These are phyloP conservation scores for Rosa rugosa DNA, from an alignment of 306 rosid genomes.

Conservation along the genomic window DNA sequence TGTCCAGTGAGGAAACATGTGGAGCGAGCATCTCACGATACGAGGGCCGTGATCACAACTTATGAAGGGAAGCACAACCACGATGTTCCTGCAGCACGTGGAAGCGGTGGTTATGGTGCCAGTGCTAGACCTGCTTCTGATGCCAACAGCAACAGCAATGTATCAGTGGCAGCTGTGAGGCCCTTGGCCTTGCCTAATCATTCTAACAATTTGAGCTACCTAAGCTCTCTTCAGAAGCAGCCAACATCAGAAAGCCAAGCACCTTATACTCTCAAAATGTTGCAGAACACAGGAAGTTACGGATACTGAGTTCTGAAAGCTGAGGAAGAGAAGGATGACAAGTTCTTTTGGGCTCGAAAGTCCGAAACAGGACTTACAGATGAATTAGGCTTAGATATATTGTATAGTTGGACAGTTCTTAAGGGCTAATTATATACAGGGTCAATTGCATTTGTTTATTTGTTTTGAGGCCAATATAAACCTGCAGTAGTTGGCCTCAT, in stretches of 20 bases:
- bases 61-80: slow-evolving; percentile 97
- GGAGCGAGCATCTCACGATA: slow-evolving; percentile 82
- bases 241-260: slow-evolving; percentile 18
- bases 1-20: slow-evolving; percentile 94
- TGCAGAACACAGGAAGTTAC: slow-evolving; percentile 17
- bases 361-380: background rate
- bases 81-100: slow-evolving; percentile 90
- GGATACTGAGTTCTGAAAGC: slow-evolving; percentile 12
- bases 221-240: slow-evolving; percentile 27
- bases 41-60: slow-evolving; percentile 87
- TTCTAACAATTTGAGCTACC: slow-evolving; percentile 24
- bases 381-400: slow-evolving; percentile 20
- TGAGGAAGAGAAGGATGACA: slow-evolving; percentile 10
- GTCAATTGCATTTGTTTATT: slow-evolving; percentile 27
- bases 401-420: slow-evolving; percentile 28
- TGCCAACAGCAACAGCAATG: slow-evolving; percentile 5
- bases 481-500: slow-evolving; percentile 4
- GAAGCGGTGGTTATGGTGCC: slow-evolving; percentile 44
- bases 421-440: background rate
- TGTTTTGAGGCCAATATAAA: slow-evolving; percentile 15
- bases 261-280: slow-evolving; percentile 33
- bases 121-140: slow-evolving; percentile 19
- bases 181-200: slow-evolving; percentile 31
- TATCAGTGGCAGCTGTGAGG: slow-evolving; percentile 34
- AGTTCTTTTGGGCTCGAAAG: slow-evolving; percentile 10